Evolutionary conservation across 2,329 filamentous ascomycete genomes (phyloP).

Genomic region (Aspergillus fischeri): DNA sequence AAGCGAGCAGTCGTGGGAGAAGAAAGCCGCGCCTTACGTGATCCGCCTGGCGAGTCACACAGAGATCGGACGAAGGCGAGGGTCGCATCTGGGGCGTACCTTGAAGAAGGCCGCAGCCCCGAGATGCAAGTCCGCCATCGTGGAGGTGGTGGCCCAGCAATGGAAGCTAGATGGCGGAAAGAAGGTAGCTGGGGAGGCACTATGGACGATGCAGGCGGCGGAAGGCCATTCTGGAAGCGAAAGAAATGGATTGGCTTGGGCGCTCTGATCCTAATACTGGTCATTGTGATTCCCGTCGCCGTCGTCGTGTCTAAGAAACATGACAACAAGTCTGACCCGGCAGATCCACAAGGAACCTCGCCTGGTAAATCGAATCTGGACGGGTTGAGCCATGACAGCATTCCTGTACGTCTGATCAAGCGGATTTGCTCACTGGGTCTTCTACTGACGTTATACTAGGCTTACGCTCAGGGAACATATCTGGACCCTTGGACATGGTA

Average conservation of each 20-base stretch:
- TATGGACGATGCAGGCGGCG: slow-evolving; percentile 19
- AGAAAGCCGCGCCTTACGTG: slow-evolving; percentile 17
- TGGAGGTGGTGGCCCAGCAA: slow-evolving; percentile 25
- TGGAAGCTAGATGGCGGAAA: slow-evolving; percentile 51
- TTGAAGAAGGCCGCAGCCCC: slow-evolving; percentile 60
- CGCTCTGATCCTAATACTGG: slow-evolving; percentile 52
- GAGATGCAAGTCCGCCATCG: slow-evolving; percentile 47
- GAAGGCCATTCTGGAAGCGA: slow-evolving; percentile 33
- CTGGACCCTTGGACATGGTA: slow-evolving; percentile 91
- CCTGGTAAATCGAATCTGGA: slow-evolving; percentile 47
- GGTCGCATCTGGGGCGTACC: slow-evolving; percentile 65
- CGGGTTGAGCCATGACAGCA: slow-evolving; percentile 51
- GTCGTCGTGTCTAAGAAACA: slow-evolving; percentile 64
- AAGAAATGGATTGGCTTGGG: slow-evolving; percentile 53
- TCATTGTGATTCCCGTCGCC: slow-evolving; percentile 65
- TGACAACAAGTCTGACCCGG: slow-evolving; percentile 25
- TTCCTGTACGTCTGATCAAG: slow-evolving; percentile 48
- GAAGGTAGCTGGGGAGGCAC: slow-evolving; percentile 34
- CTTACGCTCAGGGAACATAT: slow-evolving; percentile 66
- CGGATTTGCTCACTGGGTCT: background rate
- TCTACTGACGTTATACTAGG: slow-evolving; percentile 21
- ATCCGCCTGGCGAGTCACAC: slow-evolving; percentile 27
- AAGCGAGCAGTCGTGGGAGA: slow-evolving; percentile 23
- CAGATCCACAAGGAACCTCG: slow-evolving; percentile 21
- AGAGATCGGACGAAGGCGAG: slow-evolving; percentile 52